Percentiles rank a stretch among this genome's conserved stretches.
Conservation (phyloP, 2,329 filamentous ascomycete species). For the Colletotrichum eremochloae region DNA sequence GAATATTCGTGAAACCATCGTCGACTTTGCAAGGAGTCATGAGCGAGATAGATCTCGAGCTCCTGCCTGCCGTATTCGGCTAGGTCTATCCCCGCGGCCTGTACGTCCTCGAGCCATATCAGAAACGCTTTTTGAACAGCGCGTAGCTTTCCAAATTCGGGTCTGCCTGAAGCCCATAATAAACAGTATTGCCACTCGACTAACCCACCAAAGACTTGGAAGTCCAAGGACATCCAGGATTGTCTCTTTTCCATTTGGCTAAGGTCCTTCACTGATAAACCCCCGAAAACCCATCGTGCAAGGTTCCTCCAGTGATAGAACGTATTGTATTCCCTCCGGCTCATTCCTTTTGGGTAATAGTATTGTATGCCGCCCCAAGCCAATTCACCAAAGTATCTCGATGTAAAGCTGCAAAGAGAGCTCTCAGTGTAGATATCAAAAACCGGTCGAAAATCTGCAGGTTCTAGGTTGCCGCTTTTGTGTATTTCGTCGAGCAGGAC, state of each 20-base stretch:
- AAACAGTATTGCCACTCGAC: neutral
- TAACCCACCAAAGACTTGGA: neutral
- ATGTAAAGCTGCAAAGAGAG: accelerated
- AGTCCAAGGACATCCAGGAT: accelerated
- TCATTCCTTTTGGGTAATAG: neutral
- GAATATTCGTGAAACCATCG: neutral
- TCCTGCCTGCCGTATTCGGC: constrained; percentile 13
- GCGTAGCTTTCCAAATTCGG: neutral
- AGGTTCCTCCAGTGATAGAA: too few species aligned
- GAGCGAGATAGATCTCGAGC: neutral
- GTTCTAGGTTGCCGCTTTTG: neutral
- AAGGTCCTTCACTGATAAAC: neutral
- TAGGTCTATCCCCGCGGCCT: neutral
- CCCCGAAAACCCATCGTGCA: neutral
- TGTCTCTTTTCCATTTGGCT: accelerated
- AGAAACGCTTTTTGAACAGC: accelerated
- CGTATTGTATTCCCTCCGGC: too few species aligned
- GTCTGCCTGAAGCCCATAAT: too few species aligned
- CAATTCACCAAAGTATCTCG: accelerated
- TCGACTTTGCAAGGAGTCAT: accelerated
- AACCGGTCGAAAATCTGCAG: neutral
- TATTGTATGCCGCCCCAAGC: neutral
- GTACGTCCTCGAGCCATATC: neutral
- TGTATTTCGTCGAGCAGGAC: neutral
- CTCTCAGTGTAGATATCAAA: neutral